phyloP scores from a whole-genome alignment of 1,284 basidiomycete species.

The Cerrena zonata region DNA sequence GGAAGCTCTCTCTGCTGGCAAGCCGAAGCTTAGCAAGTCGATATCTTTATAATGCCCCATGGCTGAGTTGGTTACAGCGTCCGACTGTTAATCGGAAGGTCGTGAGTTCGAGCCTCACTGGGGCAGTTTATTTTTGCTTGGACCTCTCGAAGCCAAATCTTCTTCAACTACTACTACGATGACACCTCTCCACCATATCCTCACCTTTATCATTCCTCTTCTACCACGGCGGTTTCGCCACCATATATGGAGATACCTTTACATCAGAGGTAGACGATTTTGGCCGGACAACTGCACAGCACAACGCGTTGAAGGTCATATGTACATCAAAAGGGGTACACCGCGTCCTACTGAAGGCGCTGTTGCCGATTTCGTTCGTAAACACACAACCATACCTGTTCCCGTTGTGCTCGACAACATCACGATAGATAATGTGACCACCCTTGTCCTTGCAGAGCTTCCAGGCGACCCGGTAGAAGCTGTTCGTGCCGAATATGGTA shows the following conservation, averaged over 20 bases:
- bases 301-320: background rate
- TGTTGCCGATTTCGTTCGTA: background rate
- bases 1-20: too few species aligned
- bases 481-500: too few species aligned
- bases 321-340: background rate
- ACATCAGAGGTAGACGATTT: background rate
- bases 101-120: slow-evolving; percentile 71
- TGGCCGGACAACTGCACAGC: background rate
- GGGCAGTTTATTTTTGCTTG: too few species aligned
- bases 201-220: background rate
- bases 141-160: too few species aligned
- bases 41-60: too few species aligned
- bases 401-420: background rate
- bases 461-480: background rate
- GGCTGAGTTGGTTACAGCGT: slow-evolving; percentile 77
- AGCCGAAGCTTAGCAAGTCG: too few species aligned
- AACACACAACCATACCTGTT: background rate
- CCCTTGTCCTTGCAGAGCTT: background rate
- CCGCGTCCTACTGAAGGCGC: background rate
- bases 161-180: too few species aligned
- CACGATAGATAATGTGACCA: background rate
- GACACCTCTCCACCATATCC: too few species aligned
- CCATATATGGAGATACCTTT: background rate
- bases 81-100: slow-evolving; percentile 78
- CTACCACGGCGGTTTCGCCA: background rate